Percentiles rank a stretch among this genome's conserved stretches.
Evolutionary conservation across 257 asterid species (phyloP).

Genomic region (Salvia miltiorrhiza): DNA sequence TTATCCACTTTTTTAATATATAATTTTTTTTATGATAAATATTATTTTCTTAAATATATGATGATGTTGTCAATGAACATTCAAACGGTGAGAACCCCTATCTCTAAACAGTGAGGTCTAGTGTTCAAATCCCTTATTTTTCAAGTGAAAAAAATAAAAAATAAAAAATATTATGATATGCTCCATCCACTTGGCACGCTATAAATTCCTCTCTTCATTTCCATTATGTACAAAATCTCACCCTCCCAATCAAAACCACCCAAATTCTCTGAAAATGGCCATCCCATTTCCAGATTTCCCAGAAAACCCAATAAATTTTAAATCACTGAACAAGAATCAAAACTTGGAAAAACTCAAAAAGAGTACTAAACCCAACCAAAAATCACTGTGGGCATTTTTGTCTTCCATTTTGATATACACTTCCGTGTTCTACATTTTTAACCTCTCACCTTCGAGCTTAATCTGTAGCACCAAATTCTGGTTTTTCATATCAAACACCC

Average conservation of each 20-base stretch:
- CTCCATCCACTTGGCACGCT: no score
- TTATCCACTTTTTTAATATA: no score
- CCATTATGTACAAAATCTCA: conserved; percentile 4
- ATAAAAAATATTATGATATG: no score
- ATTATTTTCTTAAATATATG: no score
- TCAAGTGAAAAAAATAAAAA: no score
- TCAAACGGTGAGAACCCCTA: no score
- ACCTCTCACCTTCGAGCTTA: conserved; percentile 50
- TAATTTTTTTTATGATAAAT: no score
- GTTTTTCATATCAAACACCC: conserved; percentile 65
- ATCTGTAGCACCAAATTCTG: conserved; percentile 52
- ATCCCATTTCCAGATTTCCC: conserved; percentile 12
- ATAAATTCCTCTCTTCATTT: conserved; percentile 28
- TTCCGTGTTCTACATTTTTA: conserved; percentile 43
- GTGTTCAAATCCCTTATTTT: no score
- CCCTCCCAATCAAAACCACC: neutral
- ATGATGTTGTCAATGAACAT: no score
- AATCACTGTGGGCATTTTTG: conserved; percentile 42
- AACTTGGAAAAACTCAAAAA: conserved; percentile 23
- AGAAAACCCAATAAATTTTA: conserved; percentile 24
- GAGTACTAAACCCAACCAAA: conserved; percentile 22
- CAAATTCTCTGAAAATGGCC: conserved; percentile 25
- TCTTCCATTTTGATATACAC: conserved; percentile 36
- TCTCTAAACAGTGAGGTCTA: no score
- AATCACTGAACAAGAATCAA: conserved; percentile 21